phyloP scores from a whole-genome alignment of 2,329 filamentous ascomycete genomes.

The Fusarium coffeatum region DNA sequence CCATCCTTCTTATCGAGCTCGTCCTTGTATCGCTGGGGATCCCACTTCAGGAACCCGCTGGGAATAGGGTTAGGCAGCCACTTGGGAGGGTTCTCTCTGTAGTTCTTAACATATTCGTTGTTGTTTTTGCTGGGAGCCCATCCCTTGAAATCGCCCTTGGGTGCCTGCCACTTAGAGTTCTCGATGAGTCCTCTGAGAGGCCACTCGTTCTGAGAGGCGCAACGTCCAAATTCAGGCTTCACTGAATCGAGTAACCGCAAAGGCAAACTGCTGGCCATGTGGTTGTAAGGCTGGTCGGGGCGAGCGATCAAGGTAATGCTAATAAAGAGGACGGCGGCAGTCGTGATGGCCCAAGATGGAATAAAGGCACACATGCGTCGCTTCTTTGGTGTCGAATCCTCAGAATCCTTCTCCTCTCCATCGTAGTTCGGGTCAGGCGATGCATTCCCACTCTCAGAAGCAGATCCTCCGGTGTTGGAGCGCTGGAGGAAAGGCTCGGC shows the following conservation, averaged over 20 bases:
- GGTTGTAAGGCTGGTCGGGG: constrained; percentile 46
- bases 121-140: constrained; percentile 48
- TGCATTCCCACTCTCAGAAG: background rate
- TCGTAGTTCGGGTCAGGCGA: constrained; percentile 9
- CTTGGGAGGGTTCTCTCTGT: constrained; percentile 41
- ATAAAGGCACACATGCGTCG: constrained; percentile 21
- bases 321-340: constrained; percentile 35
- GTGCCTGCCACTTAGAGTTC: constrained; percentile 40
- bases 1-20: constrained; percentile 41
- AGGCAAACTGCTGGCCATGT: constrained; percentile 49
- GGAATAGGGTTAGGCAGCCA: constrained; percentile 47
- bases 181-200: constrained; percentile 46
- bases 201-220: constrained; percentile 42
- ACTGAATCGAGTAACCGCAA: constrained; percentile 44
- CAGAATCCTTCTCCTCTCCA: constrained; percentile 21
- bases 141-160: constrained; percentile 48
- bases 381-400: constrained; percentile 2
- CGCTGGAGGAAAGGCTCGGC: constrained; percentile 30
- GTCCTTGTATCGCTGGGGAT: constrained; percentile 34
- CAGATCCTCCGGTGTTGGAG: constrained; percentile 12
- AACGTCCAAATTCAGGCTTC: constrained; percentile 35
- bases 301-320: constrained; percentile 39
- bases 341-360: constrained; percentile 25
- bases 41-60: constrained; percentile 46
- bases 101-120: constrained; percentile 40